phyloP scores from a whole-genome alignment of 257 asterid genomes.

The Solanum chiquidenum region DNA sequence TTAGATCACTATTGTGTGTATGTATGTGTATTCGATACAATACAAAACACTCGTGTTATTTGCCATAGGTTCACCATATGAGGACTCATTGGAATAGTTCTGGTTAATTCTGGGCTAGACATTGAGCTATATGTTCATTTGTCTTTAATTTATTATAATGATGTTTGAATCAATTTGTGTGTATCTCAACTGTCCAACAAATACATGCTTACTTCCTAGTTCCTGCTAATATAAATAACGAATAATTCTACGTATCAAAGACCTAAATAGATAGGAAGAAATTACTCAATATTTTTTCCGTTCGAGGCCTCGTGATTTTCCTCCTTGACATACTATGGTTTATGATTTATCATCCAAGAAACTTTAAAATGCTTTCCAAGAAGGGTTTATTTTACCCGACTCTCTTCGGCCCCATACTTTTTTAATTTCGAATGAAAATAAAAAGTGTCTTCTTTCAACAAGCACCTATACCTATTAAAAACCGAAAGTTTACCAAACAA shows the following conservation, averaged over 20 bases:
- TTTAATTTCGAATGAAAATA: not conserved
- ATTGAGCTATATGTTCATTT: not conserved
- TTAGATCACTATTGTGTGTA: not conserved
- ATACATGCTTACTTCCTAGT: not conserved
- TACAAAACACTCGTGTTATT: not conserved
- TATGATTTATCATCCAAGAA: not conserved
- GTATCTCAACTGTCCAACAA: not conserved
- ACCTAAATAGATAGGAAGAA: not conserved
- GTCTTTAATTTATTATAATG: not conserved
- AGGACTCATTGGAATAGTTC: not conserved
- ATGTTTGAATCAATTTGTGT: not conserved
- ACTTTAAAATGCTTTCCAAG: not conserved
- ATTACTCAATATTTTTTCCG: not conserved
- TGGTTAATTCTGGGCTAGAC: not conserved
- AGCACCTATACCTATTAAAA: not conserved
- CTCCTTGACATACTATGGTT: not conserved
- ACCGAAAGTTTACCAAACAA: not conserved
- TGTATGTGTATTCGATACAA: not conserved
- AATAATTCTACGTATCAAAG: not conserved
- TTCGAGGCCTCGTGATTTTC: not conserved
- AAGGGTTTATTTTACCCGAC: not conserved
- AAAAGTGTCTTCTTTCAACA: not conserved
- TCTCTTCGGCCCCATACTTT: not conserved
- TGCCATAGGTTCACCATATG: not conserved
- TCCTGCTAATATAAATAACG: not conserved